Base-by-base conservation (phyloP, 2,329 filamentous ascomycete species). In the Diplodia scrobiculata region DNA sequence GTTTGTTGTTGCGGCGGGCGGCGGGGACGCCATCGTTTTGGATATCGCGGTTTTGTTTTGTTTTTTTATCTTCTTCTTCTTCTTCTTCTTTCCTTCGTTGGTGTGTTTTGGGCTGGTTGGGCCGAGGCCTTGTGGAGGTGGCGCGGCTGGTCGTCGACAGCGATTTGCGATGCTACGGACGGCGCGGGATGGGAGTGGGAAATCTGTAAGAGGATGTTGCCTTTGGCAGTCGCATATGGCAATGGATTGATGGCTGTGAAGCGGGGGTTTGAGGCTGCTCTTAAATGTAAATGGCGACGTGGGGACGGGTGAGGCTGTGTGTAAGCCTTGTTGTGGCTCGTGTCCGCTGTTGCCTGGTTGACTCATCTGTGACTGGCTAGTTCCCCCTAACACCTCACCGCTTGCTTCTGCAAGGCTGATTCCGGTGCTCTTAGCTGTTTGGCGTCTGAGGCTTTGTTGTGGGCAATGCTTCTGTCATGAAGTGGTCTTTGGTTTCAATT, bases 271-370 rank as follows among this genome's bases (percentile, higher is more conserved):
- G 32, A 45, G 21, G 53, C 11, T 19, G 17, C 25, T 58, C 7
- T 41, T 38, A 27, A 58, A 21, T 17, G 13, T 36, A 1, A 4
- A 9, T 21, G 10, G 13, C 21, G 19, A 11, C 5, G 13, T 14
- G n/a, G 11, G 19, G 58, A 50, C 2, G n/a, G 27, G 48, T 11
- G 58, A 27, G 41, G 58, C 58, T 50, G 58, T 36, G 58, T 36
- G 41, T 25, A 45, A 50, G 45, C 45, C 58, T 27, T 19, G 11
- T 50, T 11, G 45, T 62, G 58, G 58, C 58, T 62, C 48, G 58
- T 62, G 58, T 47, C 21, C n/a, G 29, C 45, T 62, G 58, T n/a
- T 62, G 58, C 58, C 58, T 62, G 27, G 27, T 50, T 36, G 58
- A 62, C 58, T 62, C 29, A 50, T 25, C 6, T 25, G 10, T n/a